Evolutionary conservation across 148 eudicot species (phyloP).

Genomic region (Chenopodium album): DNA sequence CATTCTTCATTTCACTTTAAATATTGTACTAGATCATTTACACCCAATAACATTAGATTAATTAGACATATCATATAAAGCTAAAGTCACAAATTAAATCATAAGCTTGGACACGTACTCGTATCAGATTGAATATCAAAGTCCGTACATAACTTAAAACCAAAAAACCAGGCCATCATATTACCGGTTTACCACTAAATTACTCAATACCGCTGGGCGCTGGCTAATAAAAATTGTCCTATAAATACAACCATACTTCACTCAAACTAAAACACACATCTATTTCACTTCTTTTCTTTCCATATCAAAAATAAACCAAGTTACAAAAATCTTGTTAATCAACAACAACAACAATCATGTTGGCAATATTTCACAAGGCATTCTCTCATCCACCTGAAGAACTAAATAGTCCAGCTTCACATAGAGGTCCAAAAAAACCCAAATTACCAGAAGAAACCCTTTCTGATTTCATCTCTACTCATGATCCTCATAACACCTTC

Average conservation of each 20-base stretch:
- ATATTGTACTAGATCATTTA: no score
- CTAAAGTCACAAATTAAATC: no score
- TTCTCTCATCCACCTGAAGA: constrained; percentile 93
- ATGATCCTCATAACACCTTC: constrained; percentile 44
- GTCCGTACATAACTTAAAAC: not conserved
- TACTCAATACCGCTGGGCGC: not conserved
- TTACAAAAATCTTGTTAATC: constrained; percentile 8
- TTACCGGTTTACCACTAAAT: not conserved
- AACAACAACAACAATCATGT: constrained; percentile 42
- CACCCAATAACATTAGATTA: no score
- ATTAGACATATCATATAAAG: no score
- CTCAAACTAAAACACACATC: not conserved
- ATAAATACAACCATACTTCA: not conserved
- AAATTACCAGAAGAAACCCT: constrained; percentile 74
- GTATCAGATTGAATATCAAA: no score
- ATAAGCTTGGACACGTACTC: no score
- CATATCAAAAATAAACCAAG: constrained; percentile 1
- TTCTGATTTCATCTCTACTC: constrained; percentile 47
- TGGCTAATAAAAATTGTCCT: not conserved
- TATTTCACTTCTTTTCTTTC: not conserved
- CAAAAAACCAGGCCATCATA: not conserved
- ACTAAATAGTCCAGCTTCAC: constrained; percentile 80
- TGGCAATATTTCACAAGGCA: constrained; percentile 89
- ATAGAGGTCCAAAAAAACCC: constrained; percentile 39
- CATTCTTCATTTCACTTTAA: no score